Percentiles rank a stretch among this genome's conserved stretches.
phyloP scores from a whole-genome alignment of 176 grass and related monocot genomes.

The bread wheat (Triticum aestivum) region DNA sequence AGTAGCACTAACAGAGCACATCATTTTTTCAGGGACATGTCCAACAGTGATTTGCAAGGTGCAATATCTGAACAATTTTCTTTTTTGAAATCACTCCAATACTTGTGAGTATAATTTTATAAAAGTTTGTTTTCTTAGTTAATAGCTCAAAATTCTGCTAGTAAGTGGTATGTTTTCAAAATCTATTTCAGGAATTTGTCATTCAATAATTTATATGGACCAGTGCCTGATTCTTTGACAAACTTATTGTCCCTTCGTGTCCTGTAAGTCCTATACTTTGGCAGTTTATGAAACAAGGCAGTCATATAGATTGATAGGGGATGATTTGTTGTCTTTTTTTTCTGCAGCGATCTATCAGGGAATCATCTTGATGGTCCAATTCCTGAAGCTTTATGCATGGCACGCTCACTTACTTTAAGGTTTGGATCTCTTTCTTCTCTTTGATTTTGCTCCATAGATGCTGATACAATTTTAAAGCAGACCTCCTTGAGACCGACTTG shows the following conservation, averaged over 20 bases:
- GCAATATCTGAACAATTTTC: background rate
- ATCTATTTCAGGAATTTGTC: slow-evolving; percentile 8
- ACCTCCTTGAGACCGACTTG: background rate
- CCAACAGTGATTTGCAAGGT: background rate
- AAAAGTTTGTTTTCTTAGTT: background rate
- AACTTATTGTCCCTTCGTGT: background rate
- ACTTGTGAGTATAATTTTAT: background rate
- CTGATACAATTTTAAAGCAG: background rate
- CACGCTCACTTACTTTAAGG: background rate
- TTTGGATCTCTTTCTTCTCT: background rate
- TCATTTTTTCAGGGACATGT: no score
- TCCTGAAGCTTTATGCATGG: background rate
- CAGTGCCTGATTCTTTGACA: background rate
- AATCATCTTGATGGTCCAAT: background rate
- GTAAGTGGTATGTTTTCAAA: background rate
- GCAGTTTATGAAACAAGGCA: background rate
- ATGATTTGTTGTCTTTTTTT: background rate
- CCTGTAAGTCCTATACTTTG: background rate
- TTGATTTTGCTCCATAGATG: background rate
- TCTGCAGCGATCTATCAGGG: slow-evolving; percentile 7
- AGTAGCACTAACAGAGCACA: no score
- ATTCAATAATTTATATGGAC: background rate
- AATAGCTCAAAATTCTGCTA: background rate
- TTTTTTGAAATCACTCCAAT: background rate
- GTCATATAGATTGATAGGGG: background rate